Evolutionary conservation across 2,329 filamentous ascomycete genomes (phyloP).

Genomic region (Colletotrichum sp.): DNA sequence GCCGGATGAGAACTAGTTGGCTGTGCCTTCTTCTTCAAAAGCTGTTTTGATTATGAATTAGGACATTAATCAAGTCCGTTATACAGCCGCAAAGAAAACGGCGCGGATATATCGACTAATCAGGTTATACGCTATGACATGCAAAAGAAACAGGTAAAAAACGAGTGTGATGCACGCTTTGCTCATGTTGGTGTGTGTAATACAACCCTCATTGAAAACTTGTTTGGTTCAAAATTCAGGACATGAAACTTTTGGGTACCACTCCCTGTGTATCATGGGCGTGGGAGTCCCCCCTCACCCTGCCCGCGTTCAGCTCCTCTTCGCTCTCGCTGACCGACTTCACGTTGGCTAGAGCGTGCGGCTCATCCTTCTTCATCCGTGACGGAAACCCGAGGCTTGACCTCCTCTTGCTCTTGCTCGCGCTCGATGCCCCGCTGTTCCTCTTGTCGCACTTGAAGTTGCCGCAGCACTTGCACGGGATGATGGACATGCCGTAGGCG

Average conservation of each 20-base stretch:
- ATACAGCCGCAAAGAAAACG: neutral
- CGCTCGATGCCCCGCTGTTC: neutral
- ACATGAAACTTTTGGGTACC: neutral
- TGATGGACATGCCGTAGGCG: neutral
- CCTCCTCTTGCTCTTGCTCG: neutral
- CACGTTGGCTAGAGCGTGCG: neutral
- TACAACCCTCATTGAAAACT: neutral
- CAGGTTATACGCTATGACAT: neutral
- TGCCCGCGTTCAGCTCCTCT: neutral
- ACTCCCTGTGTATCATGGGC: neutral
- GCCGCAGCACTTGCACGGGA: neutral
- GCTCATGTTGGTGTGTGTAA: neutral
- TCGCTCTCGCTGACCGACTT: constrained; percentile 5
- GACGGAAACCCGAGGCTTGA: neutral
- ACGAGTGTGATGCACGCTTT: neutral
- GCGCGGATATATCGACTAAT: neutral
- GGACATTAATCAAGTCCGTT: neutral
- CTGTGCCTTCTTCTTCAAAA: neutral
- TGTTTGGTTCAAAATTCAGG: neutral
- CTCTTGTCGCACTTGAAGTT: neutral
- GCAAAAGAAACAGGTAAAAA: neutral
- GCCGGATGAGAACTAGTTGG: neutral
- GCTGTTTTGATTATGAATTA: neutral
- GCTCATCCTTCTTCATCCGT: neutral
- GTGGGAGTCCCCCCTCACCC: neutral